Conservation (phyloP, 164 flowering plant genomes). For the Umbellularia californica region DNA sequence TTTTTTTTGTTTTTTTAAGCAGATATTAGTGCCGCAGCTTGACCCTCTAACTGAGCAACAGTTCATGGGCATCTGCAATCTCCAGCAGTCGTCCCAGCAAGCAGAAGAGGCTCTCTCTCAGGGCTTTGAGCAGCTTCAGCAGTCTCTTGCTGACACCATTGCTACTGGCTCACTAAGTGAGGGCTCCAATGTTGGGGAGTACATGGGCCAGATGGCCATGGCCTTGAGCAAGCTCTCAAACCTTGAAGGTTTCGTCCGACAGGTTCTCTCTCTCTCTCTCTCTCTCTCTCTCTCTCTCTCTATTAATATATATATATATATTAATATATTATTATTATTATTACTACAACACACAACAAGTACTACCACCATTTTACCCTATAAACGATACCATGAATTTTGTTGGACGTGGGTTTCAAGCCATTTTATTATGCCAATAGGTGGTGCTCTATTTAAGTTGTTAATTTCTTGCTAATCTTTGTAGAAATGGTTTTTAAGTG, state of each 20-base stretch:
- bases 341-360: too few species aligned
- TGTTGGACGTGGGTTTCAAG: too few species aligned
- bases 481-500: too few species aligned
- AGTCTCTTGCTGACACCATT: conserved; percentile 75
- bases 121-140: conserved; percentile 90
- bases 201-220: conserved; percentile 85
- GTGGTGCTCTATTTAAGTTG: too few species aligned
- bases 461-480: too few species aligned
- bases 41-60: conserved; percentile 94
- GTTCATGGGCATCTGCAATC: conserved; percentile 74
- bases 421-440: too few species aligned
- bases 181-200: conserved; percentile 28
- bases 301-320: too few species aligned
- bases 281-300: too few species aligned
- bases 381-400: too few species aligned
- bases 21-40: conserved; percentile 73
- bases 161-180: conserved; percentile 51
- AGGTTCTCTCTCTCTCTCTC: conserved; percentile 41
- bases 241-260: conserved; percentile 91
- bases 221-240: conserved; percentile 82
- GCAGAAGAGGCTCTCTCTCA: conserved; percentile 95
- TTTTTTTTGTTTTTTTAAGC: background rate
- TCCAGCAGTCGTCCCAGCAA: conserved; percentile 84
- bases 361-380: too few species aligned
- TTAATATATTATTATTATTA: too few species aligned